Base-by-base conservation (phyloP, 1,284 basidiomycete species). In the Stygiomarasmius scandens region DNA sequence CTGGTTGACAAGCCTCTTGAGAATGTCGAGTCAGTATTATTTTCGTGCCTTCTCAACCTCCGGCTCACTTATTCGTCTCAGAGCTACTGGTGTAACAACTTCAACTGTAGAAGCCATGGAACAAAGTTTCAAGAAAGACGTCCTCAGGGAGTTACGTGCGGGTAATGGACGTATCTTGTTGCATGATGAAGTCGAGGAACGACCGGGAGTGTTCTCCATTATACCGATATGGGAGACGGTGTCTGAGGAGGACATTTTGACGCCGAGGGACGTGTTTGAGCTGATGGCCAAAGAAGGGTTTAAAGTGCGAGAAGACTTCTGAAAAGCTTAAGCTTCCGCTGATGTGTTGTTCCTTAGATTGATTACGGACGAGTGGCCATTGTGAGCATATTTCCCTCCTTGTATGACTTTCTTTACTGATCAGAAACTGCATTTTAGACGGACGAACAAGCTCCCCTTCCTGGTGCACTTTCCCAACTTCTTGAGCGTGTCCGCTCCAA, bases 181-280 rank as follows among this genome's bases (percentile, higher is more conserved):
- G 1, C 97, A 99, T 64, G 97, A 99, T 68, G 97, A 99, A 74
- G 85, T 96, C 5, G 95, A 98, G 72, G 95, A 95, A 59, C 84
- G 92, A 27, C 92, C 95, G 0, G 96, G 96, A 1, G 83, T 87
- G 2, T 99, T 96, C 74, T 85, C 87, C 22, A 90, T 96, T 64
- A 87, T 95, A 48, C 92, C 93, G 0, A 81, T 89, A 48, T 97
- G 95, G 96, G 94, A 96, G 73, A 86, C 83, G 5, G 88, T 96
- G 24, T 77, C 83, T 2, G 90, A 94, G 58, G 79, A 83, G 23
- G 95, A 99, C 59, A 94, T 99, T 61, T 86, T 97, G 80, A 99
- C 97, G 0, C 96, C 97, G 1, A 80, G 89, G 59, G 95, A 96
- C 61, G 90, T 93, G 0, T 95, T 92, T 65, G 76, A 88, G 49